Percentiles rank a stretch among this genome's conserved stretches.
These are phyloP conservation scores for Glycine tomentella DNA, from an alignment of 306 rosid genomes.

Conservation along the genomic window DNA sequence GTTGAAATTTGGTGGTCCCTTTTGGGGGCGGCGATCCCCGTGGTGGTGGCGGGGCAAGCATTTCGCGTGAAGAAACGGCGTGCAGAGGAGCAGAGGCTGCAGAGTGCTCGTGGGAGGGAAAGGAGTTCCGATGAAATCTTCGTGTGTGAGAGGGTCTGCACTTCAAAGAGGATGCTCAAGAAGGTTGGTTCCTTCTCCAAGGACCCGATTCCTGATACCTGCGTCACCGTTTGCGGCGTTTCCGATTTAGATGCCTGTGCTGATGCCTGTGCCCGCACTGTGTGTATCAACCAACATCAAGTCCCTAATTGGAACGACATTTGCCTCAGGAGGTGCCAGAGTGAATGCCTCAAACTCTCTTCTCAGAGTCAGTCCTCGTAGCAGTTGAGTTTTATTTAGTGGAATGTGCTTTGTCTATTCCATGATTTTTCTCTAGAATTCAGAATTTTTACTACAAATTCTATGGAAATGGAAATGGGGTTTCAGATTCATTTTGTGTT, in stretches of 20 bases:
- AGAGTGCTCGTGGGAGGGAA: slow-evolving; percentile 83
- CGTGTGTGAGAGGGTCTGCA: slow-evolving; percentile 93
- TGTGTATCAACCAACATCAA: slow-evolving; percentile 93
- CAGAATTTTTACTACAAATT: not conserved
- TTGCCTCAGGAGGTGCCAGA: slow-evolving; percentile 94
- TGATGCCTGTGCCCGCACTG: slow-evolving; percentile 95
- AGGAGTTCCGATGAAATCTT: slow-evolving; percentile 87
- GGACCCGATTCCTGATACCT: slow-evolving; percentile 95
- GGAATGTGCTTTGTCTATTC: slow-evolving; percentile 20
- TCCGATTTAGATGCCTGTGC: slow-evolving; percentile 94
- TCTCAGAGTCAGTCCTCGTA: slow-evolving; percentile 60
- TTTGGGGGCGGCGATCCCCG: slow-evolving; percentile 84
- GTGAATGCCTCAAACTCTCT: slow-evolving; percentile 89
- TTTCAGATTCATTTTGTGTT: slow-evolving; percentile 6
- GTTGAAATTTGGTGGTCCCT: slow-evolving; percentile 97
- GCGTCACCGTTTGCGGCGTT: slow-evolving; percentile 94
- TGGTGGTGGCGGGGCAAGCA: slow-evolving; percentile 84
- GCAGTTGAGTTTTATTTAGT: slow-evolving; percentile 31
- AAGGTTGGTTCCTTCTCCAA: slow-evolving; percentile 92
- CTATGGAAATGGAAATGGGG: slow-evolving; percentile 39
- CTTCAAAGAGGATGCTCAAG: slow-evolving; percentile 90
- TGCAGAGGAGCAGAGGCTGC: slow-evolving; percentile 73
- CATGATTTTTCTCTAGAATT: slow-evolving; percentile 23
- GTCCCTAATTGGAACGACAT: slow-evolving; percentile 92
- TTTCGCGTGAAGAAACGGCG: slow-evolving; percentile 68